These are phyloP conservation scores for Tolypocladium ovalisporum DNA, from an alignment of 2,329 filamentous ascomycete species.

Conservation along the genomic window DNA sequence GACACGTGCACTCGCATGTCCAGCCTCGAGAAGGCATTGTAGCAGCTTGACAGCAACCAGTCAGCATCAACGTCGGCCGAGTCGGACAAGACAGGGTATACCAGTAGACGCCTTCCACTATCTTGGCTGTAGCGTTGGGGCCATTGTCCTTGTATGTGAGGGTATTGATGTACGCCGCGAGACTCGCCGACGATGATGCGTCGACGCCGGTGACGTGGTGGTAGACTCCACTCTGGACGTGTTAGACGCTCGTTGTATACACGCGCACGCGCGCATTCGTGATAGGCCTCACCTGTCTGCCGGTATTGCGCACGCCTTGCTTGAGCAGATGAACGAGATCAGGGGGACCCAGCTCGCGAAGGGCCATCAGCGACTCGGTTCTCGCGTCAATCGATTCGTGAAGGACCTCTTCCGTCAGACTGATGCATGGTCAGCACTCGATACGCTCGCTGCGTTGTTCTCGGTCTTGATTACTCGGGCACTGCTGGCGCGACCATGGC, in stretches of 20 bases:
- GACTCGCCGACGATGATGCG: constrained; percentile 90
- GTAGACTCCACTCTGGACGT: constrained; percentile 70
- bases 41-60: constrained; percentile 47
- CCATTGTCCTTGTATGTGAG: constrained; percentile 83
- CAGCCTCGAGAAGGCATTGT: constrained; percentile 96
- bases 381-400: constrained; percentile 87
- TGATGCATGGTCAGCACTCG: constrained; percentile 27
- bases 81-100: constrained; percentile 26
- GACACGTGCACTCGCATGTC: constrained; percentile 98
- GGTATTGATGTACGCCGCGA: constrained; percentile 97
- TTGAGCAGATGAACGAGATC: constrained; percentile 94
- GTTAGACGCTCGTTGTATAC: constrained; percentile 9
- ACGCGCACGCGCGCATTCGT: background rate
- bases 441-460: background rate
- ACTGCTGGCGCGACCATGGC: constrained; percentile 65
- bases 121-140: constrained; percentile 62
- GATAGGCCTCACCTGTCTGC: constrained; percentile 36
- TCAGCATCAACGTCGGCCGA: constrained; percentile 1
- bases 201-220: constrained; percentile 97
- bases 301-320: constrained; percentile 45
- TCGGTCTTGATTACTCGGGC: constrained; percentile 50
- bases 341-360: constrained; percentile 90
- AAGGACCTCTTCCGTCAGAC: constrained; percentile 86
- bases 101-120: constrained; percentile 92
- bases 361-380: constrained; percentile 73